phyloP scores from a whole-genome alignment of 106 monocot genomes.

The Vanilla planifolia region DNA sequence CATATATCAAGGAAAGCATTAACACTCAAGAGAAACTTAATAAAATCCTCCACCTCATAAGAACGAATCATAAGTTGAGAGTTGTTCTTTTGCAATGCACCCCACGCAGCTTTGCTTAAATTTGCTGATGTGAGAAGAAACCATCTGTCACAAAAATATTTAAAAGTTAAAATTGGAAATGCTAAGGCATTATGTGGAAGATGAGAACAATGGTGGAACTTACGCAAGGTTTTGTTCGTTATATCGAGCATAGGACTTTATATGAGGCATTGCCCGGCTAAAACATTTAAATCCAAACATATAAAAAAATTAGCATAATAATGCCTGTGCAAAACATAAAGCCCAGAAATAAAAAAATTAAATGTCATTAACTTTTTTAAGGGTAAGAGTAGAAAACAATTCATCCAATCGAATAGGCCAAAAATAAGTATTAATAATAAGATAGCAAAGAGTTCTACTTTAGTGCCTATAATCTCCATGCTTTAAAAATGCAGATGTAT shows the following conservation, averaged over 20 bases:
- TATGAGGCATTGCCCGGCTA: conserved; percentile 96
- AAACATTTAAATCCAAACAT: conserved; percentile 20
- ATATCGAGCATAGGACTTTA: conserved; percentile 86
- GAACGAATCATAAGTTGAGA: conserved; percentile 95
- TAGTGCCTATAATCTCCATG: no score
- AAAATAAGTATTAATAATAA: no score
- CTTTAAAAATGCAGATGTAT: no score
- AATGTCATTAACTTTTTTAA: no score
- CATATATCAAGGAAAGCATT: no score
- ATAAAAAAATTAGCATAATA: conserved; percentile 6
- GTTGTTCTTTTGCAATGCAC: conserved; percentile 90
- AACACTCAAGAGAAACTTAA: no score
- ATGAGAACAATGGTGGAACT: conserved; percentile 15
- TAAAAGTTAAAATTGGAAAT: not conserved
- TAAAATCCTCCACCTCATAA: conserved; percentile 99
- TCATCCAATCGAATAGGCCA: no score
- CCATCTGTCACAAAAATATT: conserved; percentile 49
- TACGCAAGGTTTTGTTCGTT: conserved; percentile 92
- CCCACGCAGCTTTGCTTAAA: conserved; percentile 99
- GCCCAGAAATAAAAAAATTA: no score
- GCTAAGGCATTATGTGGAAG: no score
- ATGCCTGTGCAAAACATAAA: no score
- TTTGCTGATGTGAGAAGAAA: conserved; percentile 94
- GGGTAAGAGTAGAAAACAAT: no score
- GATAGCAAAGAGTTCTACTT: no score